These are phyloP conservation scores for Dactylonectria estremocensis DNA, from an alignment of 2,329 filamentous ascomycete genomes.

Conservation along the genomic window DNA sequence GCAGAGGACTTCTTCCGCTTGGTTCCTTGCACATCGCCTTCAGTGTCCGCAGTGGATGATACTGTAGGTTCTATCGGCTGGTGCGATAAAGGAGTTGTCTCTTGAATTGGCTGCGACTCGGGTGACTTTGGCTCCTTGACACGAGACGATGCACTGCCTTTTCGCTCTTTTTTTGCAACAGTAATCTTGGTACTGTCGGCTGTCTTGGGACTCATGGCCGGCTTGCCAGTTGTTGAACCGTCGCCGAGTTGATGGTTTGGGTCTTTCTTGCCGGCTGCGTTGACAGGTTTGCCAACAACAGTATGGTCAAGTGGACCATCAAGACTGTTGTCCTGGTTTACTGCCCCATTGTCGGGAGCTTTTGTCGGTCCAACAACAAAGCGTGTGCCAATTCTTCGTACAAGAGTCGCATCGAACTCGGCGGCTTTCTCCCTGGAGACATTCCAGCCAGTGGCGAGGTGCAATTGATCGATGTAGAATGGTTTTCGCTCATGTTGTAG, in stretches of 20 bases:
- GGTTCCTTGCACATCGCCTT: no score
- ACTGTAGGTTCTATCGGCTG: no score
- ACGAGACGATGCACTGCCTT: no score
- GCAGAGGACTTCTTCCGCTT: no score
- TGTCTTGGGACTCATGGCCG: background rate
- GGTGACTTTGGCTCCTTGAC: no score
- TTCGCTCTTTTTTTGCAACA: no score
- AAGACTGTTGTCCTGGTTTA: background rate
- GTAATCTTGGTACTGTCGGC: no score
- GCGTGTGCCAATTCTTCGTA: background rate
- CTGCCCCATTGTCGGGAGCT: background rate
- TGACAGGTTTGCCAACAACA: background rate
- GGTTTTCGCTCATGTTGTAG: slow-evolving; percentile 24
- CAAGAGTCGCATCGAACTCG: slow-evolving; percentile 1
- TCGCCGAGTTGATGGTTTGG: background rate
- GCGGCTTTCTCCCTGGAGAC: slow-evolving; percentile 1
- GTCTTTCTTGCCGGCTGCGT: background rate
- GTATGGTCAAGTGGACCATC: background rate
- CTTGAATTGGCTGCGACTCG: no score
- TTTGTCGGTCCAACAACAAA: background rate
- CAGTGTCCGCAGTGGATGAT: no score
- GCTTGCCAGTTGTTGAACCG: background rate
- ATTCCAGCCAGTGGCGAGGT: slow-evolving; percentile 11
- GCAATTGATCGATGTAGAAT: slow-evolving; percentile 36
- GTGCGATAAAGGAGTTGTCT: no score